Percentiles rank a stretch among this genome's conserved stretches.
Conservation (phyloP, 2,329 filamentous ascomycete species). For the Bipolaris zeicola region DNA sequence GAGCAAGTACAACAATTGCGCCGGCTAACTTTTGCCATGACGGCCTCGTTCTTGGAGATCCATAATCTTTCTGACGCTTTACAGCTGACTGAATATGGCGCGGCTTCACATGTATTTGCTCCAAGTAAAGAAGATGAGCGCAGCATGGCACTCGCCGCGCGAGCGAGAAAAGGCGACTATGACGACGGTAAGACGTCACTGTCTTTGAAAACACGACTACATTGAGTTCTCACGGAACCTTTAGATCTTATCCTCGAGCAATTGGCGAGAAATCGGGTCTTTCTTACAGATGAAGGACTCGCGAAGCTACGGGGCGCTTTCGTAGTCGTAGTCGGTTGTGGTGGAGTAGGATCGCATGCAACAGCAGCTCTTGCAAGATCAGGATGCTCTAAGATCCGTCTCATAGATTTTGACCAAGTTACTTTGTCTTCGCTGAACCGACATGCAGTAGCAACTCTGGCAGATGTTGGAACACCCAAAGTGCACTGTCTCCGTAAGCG, state of each 20-base stretch:
- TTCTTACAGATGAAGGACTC: slow-evolving; percentile 82
- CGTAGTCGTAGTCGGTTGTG: slow-evolving; percentile 88
- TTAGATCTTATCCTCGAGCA: slow-evolving; percentile 92
- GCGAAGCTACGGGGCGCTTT: slow-evolving; percentile 79
- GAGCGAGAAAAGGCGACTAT: slow-evolving; percentile 67
- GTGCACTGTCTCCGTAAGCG: slow-evolving; percentile 81
- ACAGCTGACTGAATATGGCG: slow-evolving; percentile 67
- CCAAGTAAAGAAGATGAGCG: slow-evolving; percentile 62
- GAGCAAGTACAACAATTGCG: slow-evolving; percentile 48
- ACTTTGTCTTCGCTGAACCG: slow-evolving; percentile 91
- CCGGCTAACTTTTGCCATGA: background rate
- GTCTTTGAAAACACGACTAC: background rate
- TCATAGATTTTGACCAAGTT: slow-evolving; percentile 98
- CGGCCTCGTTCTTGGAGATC: background rate
- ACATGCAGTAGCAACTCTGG: slow-evolving; percentile 92
- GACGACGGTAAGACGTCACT: slow-evolving; percentile 59
- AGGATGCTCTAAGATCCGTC: slow-evolving; percentile 82
- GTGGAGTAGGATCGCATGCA: slow-evolving; percentile 93
- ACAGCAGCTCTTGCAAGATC: slow-evolving; percentile 84
- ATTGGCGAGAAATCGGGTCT: slow-evolving; percentile 88
- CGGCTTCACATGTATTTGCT: slow-evolving; percentile 52
- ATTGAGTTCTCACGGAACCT: slow-evolving; percentile 4
- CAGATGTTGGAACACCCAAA: slow-evolving; percentile 91
- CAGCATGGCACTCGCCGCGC: slow-evolving; percentile 62
- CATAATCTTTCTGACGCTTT: slow-evolving; percentile 43